A percentile compares a stretch with the other conserved stretches of the same genome.
Evolutionary conservation across 2,329 filamentous ascomycete species (phyloP).

Genomic region (Phialophora expanda): DNA sequence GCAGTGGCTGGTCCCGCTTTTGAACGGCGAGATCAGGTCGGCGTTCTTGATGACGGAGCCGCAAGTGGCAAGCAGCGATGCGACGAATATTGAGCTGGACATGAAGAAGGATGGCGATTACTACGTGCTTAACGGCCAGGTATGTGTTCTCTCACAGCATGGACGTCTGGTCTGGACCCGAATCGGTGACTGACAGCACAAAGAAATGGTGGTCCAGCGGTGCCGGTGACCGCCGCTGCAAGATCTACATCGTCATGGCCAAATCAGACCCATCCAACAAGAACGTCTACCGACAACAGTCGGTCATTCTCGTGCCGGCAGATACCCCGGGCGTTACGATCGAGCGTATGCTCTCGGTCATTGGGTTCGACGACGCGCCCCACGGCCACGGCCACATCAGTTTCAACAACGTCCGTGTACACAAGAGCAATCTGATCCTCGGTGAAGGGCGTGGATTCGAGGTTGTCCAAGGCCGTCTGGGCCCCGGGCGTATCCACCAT

Average conservation of each 20-base stretch:
- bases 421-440: slow-evolving; percentile 79
- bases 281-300: slow-evolving; percentile 87
- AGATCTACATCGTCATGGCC: slow-evolving; percentile 95
- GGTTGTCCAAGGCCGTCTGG: slow-evolving; percentile 95
- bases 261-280: slow-evolving; percentile 79
- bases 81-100: slow-evolving; percentile 85
- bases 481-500: slow-evolving; percentile 95
- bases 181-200: neutral
- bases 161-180: neutral
- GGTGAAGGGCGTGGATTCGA: slow-evolving; percentile 95
- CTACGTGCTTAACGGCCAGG: slow-evolving; percentile 81
- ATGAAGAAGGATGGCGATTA: slow-evolving; percentile 84
- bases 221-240: slow-evolving; percentile 88
- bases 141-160: slow-evolving; percentile 15
- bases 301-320: slow-evolving; percentile 85
- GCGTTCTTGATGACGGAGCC: slow-evolving; percentile 96
- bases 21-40: slow-evolving; percentile 83
- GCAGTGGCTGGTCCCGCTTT: slow-evolving; percentile 78
- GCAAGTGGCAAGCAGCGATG: slow-evolving; percentile 84
- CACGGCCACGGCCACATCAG: slow-evolving; percentile 94
- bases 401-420: slow-evolving; percentile 89
- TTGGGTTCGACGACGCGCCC: slow-evolving; percentile 97
- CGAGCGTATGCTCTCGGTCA: slow-evolving; percentile 89
- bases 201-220: slow-evolving; percentile 99
- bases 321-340: slow-evolving; percentile 85